Conservation (phyloP, 805 yeast genomes). For the Lachancea cidri region DNA sequence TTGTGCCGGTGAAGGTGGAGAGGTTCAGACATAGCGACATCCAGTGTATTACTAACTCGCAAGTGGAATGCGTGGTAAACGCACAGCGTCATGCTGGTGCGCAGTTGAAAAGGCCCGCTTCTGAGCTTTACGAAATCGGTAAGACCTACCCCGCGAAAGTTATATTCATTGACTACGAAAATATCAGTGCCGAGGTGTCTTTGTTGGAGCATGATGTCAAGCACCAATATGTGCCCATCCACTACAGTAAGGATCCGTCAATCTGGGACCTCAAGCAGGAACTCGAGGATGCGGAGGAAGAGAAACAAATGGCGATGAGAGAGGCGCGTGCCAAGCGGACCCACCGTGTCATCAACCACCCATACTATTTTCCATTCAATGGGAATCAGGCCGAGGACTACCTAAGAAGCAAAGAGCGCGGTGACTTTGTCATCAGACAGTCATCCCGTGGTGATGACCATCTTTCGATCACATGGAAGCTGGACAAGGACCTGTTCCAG, state of each 20-base stretch:
- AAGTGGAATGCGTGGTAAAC: conserved; percentile 55
- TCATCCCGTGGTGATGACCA: conserved; percentile 86
- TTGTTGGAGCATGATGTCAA: conserved; percentile 61
- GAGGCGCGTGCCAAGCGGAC: conserved; percentile 63
- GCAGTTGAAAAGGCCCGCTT: conserved; percentile 42
- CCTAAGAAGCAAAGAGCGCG: conserved; percentile 82
- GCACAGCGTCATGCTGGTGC: conserved; percentile 43
- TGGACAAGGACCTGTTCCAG: conserved; percentile 84
- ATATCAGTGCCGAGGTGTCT: conserved; percentile 69
- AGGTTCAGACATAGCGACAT: conserved; percentile 39
- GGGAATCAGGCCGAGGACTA: conserved; percentile 88
- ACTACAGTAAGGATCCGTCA: conserved; percentile 45
- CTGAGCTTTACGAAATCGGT: conserved; percentile 48
- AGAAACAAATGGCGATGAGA: conserved; percentile 46
- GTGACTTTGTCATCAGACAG: conserved; percentile 91
- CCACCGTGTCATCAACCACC: conserved; percentile 79
- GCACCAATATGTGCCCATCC: conserved; percentile 39
- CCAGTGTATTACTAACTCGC: conserved; percentile 48
- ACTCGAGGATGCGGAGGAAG: conserved; percentile 54
- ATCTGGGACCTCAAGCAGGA: conserved; percentile 83
- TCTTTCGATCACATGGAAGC: conserved; percentile 94
- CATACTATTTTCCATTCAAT: conserved; percentile 78
- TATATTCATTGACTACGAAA: conserved; percentile 62
- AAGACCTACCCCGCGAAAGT: conserved; percentile 87
- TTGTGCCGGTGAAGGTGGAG: conserved; percentile 72